Evolutionary conservation across 225 moss, liverwort and hornwort genomes (phyloP).

Genomic region (Straminergon stramineum): DNA sequence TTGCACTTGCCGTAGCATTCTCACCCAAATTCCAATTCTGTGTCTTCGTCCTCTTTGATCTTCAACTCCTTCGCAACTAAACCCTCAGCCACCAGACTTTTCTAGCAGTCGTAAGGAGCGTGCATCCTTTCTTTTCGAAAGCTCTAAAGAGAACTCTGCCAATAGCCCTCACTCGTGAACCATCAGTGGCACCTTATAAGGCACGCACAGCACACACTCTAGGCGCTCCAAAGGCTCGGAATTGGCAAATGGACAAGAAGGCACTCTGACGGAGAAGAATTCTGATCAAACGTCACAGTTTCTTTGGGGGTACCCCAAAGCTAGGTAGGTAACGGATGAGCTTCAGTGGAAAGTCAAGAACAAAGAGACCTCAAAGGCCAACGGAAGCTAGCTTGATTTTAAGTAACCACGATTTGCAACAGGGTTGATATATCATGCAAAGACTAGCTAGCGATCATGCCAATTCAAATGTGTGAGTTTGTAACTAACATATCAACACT

Average conservation of each 20-base stretch:
- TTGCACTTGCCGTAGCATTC: slow-evolving; percentile 39
- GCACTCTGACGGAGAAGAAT: neutral
- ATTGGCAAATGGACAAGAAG: neutral
- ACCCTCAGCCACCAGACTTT: neutral
- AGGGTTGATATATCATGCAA: neutral
- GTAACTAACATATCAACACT: neutral
- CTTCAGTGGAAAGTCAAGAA: neutral
- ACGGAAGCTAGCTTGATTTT: neutral
- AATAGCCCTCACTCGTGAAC: neutral
- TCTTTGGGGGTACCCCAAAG: neutral
- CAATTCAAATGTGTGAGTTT: neutral
- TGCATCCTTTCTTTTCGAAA: neutral
- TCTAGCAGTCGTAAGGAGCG: neutral
- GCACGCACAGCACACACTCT: neutral
- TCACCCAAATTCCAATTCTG: neutral
- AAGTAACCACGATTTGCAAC: neutral
- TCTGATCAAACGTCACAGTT: neutral
- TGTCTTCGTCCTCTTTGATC: neutral
- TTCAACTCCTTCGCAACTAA: neutral
- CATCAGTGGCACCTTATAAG: neutral
- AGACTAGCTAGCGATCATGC: neutral
- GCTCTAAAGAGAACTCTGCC: neutral
- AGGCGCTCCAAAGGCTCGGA: neutral
- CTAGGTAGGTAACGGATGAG: neutral
- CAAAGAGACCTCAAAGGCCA: neutral